A percentile compares a stretch with the other conserved stretches of the same genome.
phyloP scores from a whole-genome alignment of 768 basidiomycete genomes.

The Xanthoconium stramineum region DNA sequence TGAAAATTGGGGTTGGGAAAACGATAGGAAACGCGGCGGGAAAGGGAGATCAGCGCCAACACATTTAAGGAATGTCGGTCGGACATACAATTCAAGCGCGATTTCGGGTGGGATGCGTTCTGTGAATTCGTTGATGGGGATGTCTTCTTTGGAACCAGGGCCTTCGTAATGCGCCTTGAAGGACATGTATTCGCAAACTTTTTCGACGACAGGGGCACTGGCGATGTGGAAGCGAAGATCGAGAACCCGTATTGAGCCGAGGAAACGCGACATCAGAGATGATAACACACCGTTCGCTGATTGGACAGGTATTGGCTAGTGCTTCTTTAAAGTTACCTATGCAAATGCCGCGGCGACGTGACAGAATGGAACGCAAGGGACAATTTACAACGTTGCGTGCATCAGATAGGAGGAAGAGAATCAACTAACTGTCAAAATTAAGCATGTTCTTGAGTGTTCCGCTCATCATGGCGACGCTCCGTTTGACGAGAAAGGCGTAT shows the following conservation, averaged over 20 bases:
- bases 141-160: conserved; percentile 68
- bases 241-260: neutral
- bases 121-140: conserved; percentile 70
- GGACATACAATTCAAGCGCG: conserved; percentile 80
- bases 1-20: conserved; percentile 6
- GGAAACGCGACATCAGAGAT: neutral
- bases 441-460: conserved; percentile 83
- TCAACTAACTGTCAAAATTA: conserved; percentile 58
- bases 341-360: conserved; percentile 5
- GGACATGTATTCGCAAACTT: conserved; percentile 84
- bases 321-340: conserved; percentile 76
- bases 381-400: neutral
- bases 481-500: conserved; percentile 73
- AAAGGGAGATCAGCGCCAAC: conserved; percentile 12
- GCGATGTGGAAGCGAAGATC: neutral
- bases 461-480: conserved; percentile 72
- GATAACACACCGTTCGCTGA: conserved; percentile 62
- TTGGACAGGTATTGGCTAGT: conserved; percentile 60
- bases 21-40: neutral
- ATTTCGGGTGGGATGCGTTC: conserved; percentile 87
- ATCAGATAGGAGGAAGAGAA: conserved; percentile 14
- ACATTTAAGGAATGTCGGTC: neutral
- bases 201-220: conserved; percentile 76
- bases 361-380: conserved; percentile 8
- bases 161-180: conserved; percentile 80